Evolutionary conservation across 306 rosid genomes (phyloP).

Genomic region (Comarum palustre): DNA sequence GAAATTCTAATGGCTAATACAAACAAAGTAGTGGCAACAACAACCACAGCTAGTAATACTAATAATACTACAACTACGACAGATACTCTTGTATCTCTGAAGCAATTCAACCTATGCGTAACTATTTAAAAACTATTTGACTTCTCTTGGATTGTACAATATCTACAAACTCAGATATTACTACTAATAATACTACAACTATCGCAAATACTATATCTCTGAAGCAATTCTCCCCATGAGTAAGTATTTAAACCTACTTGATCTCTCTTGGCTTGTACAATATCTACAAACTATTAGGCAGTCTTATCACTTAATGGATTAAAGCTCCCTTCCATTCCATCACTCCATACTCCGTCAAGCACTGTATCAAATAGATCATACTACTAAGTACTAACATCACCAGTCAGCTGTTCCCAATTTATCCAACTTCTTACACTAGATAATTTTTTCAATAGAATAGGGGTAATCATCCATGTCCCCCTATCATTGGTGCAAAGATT

Average conservation of each 20-base stretch:
- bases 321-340: not conserved
- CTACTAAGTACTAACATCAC: not conserved
- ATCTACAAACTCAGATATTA: not conserved
- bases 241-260: not conserved
- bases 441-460: not conserved
- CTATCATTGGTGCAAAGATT: not conserved
- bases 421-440: not conserved
- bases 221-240: not conserved
- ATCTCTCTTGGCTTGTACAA: not conserved
- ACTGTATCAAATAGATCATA: not conserved
- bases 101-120: not conserved
- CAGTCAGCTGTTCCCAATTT: not conserved
- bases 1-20: not conserved
- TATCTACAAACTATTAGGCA: not conserved
- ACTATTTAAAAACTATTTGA: not conserved
- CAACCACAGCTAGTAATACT: not conserved
- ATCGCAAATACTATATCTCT: not conserved
- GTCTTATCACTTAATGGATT: not conserved
- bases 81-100: not conserved
- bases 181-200: not conserved
- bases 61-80: not conserved
- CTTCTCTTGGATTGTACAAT: not conserved
- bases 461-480: not conserved
- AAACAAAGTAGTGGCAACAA: not conserved
- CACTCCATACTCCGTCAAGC: conserved; percentile 1